Base-by-base conservation (phyloP, 2,329 filamentous ascomycete species). In the Pyrenochaeta sp. region DNA sequence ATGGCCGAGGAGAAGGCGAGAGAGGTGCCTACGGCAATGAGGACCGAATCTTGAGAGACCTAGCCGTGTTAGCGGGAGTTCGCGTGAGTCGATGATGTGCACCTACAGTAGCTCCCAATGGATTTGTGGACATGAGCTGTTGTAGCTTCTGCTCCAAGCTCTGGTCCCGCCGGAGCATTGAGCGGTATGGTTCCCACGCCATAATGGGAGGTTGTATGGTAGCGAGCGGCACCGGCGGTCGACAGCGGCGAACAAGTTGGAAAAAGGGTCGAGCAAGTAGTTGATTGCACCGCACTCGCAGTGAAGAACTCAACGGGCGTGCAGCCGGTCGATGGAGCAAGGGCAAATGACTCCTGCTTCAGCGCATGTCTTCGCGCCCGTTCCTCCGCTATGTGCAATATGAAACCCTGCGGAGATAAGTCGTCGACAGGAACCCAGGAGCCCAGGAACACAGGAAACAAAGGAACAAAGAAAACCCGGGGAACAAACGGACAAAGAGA, bases 1-100 rank as follows among this genome's bases (percentile, higher is more conserved):
- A 96, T 86, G 57, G 85, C 78, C 51, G 81, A 63, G 7, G 90
- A 90, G 64, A 94, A 77, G 41, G 84, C 88, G 30, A 96, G 67
- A 3, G 93, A 96, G 15, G 88, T 90, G 53, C 79, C 88, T 30
- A 97, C 75, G 35, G 92, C 90, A 45, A 89, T 87, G 72, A 86
- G 85, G 48, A 96, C 80, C 29, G 91, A 87, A 44, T 81, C 77
- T 51, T 75, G 63, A 59, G 76, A 72, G 48, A 84, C 75, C 82
- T 85, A 58, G 35, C 19, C 3, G 1, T 20, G 54, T 67, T 36
- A 68, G 59, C 31, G 7, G 7, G 4, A 7, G 20, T 6, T 26
- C 15, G n/a, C 7, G 14, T 21, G 17, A 21, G 8, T 4, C 6
- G 17, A 38, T 17, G 13, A 17, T 40, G 14, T 17, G 20, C 22